Conservation (phyloP, 2,329 filamentous ascomycete genomes). For the Acarospora socialis region DNA sequence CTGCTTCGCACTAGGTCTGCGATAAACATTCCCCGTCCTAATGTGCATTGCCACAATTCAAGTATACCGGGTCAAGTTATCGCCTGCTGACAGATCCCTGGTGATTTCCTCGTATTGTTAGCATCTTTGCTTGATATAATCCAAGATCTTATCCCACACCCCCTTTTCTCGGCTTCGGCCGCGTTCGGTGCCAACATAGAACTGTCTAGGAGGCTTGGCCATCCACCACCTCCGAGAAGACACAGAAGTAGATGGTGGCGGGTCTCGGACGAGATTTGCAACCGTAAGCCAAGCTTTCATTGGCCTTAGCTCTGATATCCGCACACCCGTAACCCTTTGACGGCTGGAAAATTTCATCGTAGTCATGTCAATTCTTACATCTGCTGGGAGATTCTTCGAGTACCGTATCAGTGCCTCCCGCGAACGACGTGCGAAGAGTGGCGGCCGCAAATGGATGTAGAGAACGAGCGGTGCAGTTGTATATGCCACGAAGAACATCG, state of each 20-base stretch:
- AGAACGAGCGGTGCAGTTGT: slow-evolving; percentile 57
- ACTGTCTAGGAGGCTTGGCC: slow-evolving; percentile 2
- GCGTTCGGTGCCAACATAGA: slow-evolving; percentile 8
- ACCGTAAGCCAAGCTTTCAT: slow-evolving; percentile 17
- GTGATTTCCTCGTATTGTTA: too few species aligned
- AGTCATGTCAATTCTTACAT: slow-evolving; percentile 29
- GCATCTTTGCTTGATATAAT: slow-evolving; percentile 3
- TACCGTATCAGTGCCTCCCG: slow-evolving; percentile 32
- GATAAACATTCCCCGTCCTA: too few species aligned
- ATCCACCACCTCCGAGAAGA: too few species aligned
- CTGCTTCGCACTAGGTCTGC: too few species aligned
- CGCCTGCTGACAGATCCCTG: too few species aligned
- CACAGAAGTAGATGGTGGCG: background rate
- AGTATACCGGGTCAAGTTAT: too few species aligned
- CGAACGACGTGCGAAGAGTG: slow-evolving; percentile 48
- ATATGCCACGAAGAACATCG: slow-evolving; percentile 50
- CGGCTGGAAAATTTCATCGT: slow-evolving; percentile 33
- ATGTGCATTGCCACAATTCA: too few species aligned
- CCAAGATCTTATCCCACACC: slow-evolving; percentile 8
- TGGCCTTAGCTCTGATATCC: slow-evolving; percentile 27
- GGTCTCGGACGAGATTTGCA: slow-evolving; percentile 8
- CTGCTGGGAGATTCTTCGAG: slow-evolving; percentile 29
- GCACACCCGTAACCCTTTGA: slow-evolving; percentile 27
- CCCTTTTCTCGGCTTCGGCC: slow-evolving; percentile 6
- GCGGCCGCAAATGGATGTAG: slow-evolving; percentile 55